phyloP scores from a whole-genome alignment of 352 stramenopile species.

The Phytophthora uliginosa region DNA sequence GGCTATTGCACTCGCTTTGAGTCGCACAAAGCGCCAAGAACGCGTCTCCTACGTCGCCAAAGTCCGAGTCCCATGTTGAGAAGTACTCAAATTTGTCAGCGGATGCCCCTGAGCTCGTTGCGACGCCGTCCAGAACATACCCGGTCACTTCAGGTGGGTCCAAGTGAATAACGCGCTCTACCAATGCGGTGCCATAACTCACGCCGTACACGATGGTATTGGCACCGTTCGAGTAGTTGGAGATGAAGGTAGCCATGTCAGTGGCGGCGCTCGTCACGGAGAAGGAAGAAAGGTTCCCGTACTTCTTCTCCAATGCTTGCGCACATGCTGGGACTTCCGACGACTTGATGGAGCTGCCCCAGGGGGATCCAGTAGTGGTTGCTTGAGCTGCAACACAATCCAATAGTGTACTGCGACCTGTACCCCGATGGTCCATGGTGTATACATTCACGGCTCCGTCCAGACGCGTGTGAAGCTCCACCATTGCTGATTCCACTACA shows the following conservation, averaged over 20 bases:
- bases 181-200: conserved; percentile 59
- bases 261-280: conserved; percentile 57
- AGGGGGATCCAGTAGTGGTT: conserved; percentile 44
- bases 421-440: conserved; percentile 68
- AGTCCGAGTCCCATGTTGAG: conserved; percentile 52
- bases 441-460: conserved; percentile 57
- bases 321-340: conserved; percentile 48
- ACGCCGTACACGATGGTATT: conserved; percentile 51
- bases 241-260: conserved; percentile 49
- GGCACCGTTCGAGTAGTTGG: conserved; percentile 27
- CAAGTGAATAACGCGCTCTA: conserved; percentile 66
- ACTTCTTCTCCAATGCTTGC: conserved; percentile 48
- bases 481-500: conserved; percentile 51
- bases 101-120: conserved; percentile 41
- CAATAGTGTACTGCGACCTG: conserved; percentile 49
- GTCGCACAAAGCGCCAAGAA: conserved; percentile 41
- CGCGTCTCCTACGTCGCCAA: conserved; percentile 42
- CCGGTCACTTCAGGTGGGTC: conserved; percentile 45
- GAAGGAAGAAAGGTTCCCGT: conserved; percentile 54
- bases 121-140: conserved; percentile 61
- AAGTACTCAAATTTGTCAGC: conserved; percentile 41
- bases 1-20: conserved; percentile 26
- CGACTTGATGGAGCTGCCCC: conserved; percentile 28
- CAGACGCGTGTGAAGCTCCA: conserved; percentile 34
- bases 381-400: conserved; percentile 53